phyloP scores from a whole-genome alignment of 768 basidiomycete genomes.

The Rhodosporidiobolus odoratus region DNA sequence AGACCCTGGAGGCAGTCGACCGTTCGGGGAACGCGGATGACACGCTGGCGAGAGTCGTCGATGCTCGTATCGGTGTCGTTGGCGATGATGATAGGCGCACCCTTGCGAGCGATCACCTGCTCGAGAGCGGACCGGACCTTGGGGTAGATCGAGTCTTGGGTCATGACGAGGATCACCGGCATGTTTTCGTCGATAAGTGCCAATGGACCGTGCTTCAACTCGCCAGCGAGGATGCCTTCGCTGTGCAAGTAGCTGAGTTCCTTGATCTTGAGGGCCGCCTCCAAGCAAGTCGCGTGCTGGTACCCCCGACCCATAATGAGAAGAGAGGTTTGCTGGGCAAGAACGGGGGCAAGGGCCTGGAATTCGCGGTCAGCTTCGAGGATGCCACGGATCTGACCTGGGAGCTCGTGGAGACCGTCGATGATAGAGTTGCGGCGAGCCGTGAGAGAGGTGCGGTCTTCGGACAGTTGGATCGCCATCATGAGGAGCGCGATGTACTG shows the following conservation, averaged over 20 bases:
- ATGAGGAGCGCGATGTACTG: slow-evolving; percentile 97
- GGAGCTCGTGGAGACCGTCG: slow-evolving; percentile 82
- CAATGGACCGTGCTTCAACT: slow-evolving; percentile 96
- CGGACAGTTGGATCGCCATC: slow-evolving; percentile 97
- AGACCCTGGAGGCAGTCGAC: slow-evolving; percentile 92
- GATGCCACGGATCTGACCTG: slow-evolving; percentile 78
- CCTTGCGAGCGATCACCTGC: slow-evolving; percentile 96
- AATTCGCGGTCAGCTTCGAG: slow-evolving; percentile 70
- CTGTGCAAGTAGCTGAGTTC: slow-evolving; percentile 64
- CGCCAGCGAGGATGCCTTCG: slow-evolving; percentile 91
- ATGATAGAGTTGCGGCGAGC: slow-evolving; percentile 90
- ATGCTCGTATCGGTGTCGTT: slow-evolving; percentile 82
- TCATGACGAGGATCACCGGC: slow-evolving; percentile 93
- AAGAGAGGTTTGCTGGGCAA: slow-evolving; percentile 60
- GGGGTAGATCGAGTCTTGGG: slow-evolving; percentile 93
- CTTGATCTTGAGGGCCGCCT: slow-evolving; percentile 98
- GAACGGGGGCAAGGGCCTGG: slow-evolving; percentile 67
- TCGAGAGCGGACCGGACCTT: slow-evolving; percentile 86
- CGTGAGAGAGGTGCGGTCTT: slow-evolving; percentile 89
- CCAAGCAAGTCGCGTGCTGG: slow-evolving; percentile 96
- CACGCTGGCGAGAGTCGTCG: slow-evolving; percentile 61
- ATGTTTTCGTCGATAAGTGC: slow-evolving; percentile 81
- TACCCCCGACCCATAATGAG: slow-evolving; percentile 93
- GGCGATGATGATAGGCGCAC: slow-evolving; percentile 76
- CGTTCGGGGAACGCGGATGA: slow-evolving; percentile 89